Evolutionary conservation across 768 basidiomycete genomes (phyloP).

Genomic region (Tulasnella sp.): DNA sequence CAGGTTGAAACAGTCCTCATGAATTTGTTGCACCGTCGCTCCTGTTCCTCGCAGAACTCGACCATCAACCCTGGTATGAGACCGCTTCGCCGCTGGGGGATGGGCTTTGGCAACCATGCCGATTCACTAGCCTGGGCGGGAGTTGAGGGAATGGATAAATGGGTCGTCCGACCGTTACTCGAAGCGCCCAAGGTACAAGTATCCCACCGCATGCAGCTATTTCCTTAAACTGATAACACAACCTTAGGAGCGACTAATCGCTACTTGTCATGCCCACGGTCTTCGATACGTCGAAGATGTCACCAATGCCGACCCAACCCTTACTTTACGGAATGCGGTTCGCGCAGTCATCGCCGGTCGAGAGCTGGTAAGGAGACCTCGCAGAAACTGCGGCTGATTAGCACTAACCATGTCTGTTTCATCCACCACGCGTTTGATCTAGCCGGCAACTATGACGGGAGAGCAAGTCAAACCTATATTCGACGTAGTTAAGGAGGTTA

Average conservation of each 20-base stretch:
- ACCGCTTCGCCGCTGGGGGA: slow-evolving; percentile 58
- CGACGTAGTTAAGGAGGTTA: too few species aligned
- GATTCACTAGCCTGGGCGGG: slow-evolving; percentile 35
- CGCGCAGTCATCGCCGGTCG: slow-evolving; percentile 33
- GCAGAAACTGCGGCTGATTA: neutral
- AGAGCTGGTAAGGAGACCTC: neutral
- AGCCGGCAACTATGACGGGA: neutral
- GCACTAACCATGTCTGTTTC: neutral
- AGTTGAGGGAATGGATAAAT: slow-evolving; percentile 46
- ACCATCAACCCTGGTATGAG: slow-evolving; percentile 54
- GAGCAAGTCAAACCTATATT: neutral
- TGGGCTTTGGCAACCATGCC: slow-evolving; percentile 38
- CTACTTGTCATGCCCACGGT: slow-evolving; percentile 53
- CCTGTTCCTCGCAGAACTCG: neutral
- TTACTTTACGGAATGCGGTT: slow-evolving; percentile 62
- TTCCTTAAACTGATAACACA: slow-evolving; percentile 15
- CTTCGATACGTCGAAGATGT: slow-evolving; percentile 52
- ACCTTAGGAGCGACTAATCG: slow-evolving; percentile 59
- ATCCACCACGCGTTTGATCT: neutral
- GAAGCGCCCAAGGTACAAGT: slow-evolving; percentile 48
- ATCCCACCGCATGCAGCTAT: neutral
- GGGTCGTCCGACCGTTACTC: slow-evolving; percentile 62
- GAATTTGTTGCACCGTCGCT: slow-evolving; percentile 31
- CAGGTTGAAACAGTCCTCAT: slow-evolving; percentile 72
- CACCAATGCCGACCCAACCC: slow-evolving; percentile 61